Evolutionary conservation across 208 protist species (phyloP).

Genomic region (Histomonas meleagridis): DNA sequence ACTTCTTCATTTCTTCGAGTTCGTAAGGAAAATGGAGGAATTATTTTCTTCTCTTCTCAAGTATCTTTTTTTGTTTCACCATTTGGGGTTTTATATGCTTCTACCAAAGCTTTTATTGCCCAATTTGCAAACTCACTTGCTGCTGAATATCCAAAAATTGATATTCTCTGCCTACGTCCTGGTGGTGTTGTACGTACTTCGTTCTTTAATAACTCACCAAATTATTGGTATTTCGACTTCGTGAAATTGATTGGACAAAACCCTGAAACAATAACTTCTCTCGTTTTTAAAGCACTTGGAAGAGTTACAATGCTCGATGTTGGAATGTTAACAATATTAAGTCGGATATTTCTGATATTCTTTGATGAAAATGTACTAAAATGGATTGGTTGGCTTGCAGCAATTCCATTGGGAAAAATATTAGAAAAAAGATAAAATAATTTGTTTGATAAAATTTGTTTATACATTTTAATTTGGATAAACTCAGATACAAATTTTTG

Average conservation of each 20-base stretch:
- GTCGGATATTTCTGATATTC: not conserved
- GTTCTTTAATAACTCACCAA: not conserved
- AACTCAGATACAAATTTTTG: too few species aligned
- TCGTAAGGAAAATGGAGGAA: not conserved
- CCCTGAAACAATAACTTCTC: not conserved
- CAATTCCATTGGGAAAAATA: not conserved
- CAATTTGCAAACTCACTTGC: not conserved
- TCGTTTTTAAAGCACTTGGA: not conserved
- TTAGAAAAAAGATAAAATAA: too few species aligned
- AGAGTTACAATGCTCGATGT: not conserved
- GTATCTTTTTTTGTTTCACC: not conserved
- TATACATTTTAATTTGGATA: too few species aligned
- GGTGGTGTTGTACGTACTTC: not conserved
- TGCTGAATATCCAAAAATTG: slow-evolving; percentile 2
- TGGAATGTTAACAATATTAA: not conserved
- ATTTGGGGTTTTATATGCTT: not conserved
- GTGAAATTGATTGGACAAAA: not conserved
- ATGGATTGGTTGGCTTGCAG: not conserved
- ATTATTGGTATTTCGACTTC: not conserved
- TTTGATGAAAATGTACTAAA: not conserved
- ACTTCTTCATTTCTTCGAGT: not conserved
- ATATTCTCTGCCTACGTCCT: slow-evolving; percentile 15
- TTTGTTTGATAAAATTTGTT: too few species aligned
- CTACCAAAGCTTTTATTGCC: not conserved
- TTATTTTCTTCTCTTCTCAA: slow-evolving; percentile 30